A percentile compares a stretch with the other conserved stretches of the same genome.
phyloP scores from a whole-genome alignment of 352 stramenopile genomes.

The Phytophthora pseudosyringae region DNA sequence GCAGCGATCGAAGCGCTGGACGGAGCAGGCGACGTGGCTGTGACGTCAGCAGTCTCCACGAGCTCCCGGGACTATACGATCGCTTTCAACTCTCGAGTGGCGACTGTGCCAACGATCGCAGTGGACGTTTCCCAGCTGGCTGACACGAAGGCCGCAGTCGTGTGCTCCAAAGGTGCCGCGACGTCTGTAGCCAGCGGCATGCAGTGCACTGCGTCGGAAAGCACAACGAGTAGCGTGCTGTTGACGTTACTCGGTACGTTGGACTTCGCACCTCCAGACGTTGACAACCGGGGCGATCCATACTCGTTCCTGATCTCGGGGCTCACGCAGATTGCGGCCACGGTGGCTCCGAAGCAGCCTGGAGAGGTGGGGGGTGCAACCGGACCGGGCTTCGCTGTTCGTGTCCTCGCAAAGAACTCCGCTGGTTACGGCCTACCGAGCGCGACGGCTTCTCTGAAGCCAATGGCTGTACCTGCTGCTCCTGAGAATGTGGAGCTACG shows the following conservation, averaged over 20 bases:
- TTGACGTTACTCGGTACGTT: conserved; percentile 37
- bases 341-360: conserved; percentile 27
- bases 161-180: conserved; percentile 55
- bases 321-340: conserved; percentile 49
- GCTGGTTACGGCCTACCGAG: conserved; percentile 72
- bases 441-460: conserved; percentile 77
- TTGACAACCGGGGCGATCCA: conserved; percentile 41
- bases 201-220: conserved; percentile 60
- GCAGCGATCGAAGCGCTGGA: conserved; percentile 79
- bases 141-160: conserved; percentile 44
- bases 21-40: conserved; percentile 80
- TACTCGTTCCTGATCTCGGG: conserved; percentile 65
- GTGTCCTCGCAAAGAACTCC: conserved; percentile 68
- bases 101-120: conserved; percentile 34
- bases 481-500: conserved; percentile 76
- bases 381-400: conserved; percentile 62
- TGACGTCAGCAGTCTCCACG: conserved; percentile 43
- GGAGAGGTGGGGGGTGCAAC: conserved; percentile 44
- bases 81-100: conserved; percentile 61
- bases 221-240: conserved; percentile 35
- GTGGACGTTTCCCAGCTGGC: conserved; percentile 47
- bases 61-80: conserved; percentile 57
- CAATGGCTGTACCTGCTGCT: conserved; percentile 81
- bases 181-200: conserved; percentile 37
- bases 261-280: conserved; percentile 51